Evolutionary conservation across 2,329 filamentous ascomycete species (phyloP), one percentile per base, ranked within the genome.

Genomic region (Alternaria alternata): DNA sequence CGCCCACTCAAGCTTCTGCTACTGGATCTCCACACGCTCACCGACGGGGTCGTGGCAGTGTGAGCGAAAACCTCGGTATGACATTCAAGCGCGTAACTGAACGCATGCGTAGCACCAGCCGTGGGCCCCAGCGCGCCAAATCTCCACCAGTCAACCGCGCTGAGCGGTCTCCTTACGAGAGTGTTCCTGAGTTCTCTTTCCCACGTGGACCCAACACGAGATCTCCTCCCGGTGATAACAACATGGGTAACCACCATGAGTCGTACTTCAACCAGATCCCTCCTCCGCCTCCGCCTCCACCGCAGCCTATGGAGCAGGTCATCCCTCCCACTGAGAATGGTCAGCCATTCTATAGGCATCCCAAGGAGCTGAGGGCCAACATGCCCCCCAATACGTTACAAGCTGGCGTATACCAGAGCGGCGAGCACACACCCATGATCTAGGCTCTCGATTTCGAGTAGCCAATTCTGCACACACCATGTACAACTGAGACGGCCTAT

Each of bases 61-160:
- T 85, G 34, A 87, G 85, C 66, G 86, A 88, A 54, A 85, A 82
- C 59, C 81, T 89, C 36, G 83, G 85, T 28, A 86, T 82, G 66
- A 77, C 75, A 12, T 79, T 80, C 63, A 76, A 77, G 55, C 68
- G 76, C 56, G 80, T 88, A 20, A 84, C 85, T 3, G 85, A 85
- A n/a, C 82, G 86, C 22, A 87, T 88, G 82, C 82, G 87, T 39
- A 87, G 83, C 71, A 85, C 80, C 51, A 86, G 83, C 63, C 83
- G 86, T 54, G 84, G 62, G 16, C 60, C 62, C 53, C 61, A 82
- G 41, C 80, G 85, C 26, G 79, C 79, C 55, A 84, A 82, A 57
- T 83, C 81, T 4, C 82, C 83, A 6, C 80, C 81, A 4, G 72
- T 77, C 5, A 57, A 67, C 32, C 68, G 71, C 22, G 59, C 71